These are phyloP conservation scores for Cryphonectria naterciae DNA, from an alignment of 2,329 filamentous ascomycete genomes.

Conservation along the genomic window DNA sequence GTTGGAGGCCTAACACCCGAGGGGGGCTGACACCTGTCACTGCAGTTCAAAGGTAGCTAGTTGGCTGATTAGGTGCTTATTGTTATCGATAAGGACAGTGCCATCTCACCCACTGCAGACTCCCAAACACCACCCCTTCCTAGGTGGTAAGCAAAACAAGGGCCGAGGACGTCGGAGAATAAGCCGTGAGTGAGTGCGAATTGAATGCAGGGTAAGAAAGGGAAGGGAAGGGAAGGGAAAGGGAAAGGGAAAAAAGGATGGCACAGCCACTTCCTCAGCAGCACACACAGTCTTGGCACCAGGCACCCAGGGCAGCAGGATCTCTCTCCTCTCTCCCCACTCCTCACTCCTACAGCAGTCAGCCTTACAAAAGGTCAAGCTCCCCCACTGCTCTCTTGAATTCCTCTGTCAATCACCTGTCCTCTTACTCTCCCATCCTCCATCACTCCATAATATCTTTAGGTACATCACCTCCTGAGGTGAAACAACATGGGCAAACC, in stretches of 20 bases:
- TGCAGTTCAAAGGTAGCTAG: neutral
- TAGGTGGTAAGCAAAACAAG: neutral
- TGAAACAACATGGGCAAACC: slow-evolving; percentile 35
- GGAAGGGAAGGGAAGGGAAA: too few relatives aligned
- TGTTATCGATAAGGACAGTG: slow-evolving; percentile 3
- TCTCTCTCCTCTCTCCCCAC: neutral
- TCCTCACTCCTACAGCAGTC: too few relatives aligned
- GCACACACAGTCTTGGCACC: neutral
- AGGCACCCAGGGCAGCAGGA: neutral
- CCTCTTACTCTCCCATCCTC: neutral
- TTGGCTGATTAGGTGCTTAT: neutral
- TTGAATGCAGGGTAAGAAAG: neutral
- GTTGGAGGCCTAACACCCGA: neutral
- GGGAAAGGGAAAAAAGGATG: neutral
- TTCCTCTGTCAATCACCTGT: neutral
- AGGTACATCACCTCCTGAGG: neutral
- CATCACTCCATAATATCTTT: neutral
- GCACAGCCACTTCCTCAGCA: neutral
- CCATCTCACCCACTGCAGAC: neutral
- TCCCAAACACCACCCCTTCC: neutral
- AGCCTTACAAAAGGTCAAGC: neutral
- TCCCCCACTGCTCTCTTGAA: neutral
- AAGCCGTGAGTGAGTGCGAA: neutral
- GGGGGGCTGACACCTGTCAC: neutral
- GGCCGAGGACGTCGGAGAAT: neutral